Base-by-base conservation (phyloP, 2,329 filamentous ascomycete species). In the Botryosphaeria agaves region DNA sequence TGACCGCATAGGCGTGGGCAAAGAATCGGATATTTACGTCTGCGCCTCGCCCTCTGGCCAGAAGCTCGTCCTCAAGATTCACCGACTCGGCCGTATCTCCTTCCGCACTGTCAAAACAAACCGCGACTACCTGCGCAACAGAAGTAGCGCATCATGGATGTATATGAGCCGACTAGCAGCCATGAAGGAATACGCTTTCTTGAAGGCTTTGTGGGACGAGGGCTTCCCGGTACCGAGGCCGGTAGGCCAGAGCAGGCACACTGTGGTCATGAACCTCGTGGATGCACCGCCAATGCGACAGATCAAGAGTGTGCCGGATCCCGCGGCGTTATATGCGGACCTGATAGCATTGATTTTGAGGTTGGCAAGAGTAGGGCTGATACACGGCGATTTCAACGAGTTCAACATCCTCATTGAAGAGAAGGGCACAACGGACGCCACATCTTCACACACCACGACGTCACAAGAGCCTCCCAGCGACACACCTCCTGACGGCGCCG, bases 331-430 rank as follows among this genome's bases (percentile, higher is more conserved):
- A 5, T 98, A 98, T 49, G 76, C 75, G n/a, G 83, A 95, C 36
- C 62, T 98, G 19, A 91, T 98, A 46, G 67, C 72, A 25, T 69
- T 94, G 42, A 83, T 98, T 33, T 61, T 98, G 26, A 70, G 75
- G 17, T 64, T 98, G 24, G 87, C 89, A 5, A 72, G 72, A 37
- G 74, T 85, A 41, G 89, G 89, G 5, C 61, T 98, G 28, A 98
- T 98, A 37, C 89, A 98, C 49, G 89, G 89, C 37, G 89, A 98
- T 51, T 98, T 91, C 61, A 98, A 98, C 60, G 91, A 98, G 54
- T 98, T 98, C 66, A 98, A 98, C 52, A 87, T 98, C 39, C 62
- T 98, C 19, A 75, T 98, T 50, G 83, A 89, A 48, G 87, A 95
- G 51, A 71, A 63, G 28, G 29, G 27, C 3, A 25, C 39, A 4